Evolutionary conservation across 371 early-diverging fungal genomes (phyloP), one percentile per base, ranked within the genome.

Genomic region (Mucor circinelloides): DNA sequence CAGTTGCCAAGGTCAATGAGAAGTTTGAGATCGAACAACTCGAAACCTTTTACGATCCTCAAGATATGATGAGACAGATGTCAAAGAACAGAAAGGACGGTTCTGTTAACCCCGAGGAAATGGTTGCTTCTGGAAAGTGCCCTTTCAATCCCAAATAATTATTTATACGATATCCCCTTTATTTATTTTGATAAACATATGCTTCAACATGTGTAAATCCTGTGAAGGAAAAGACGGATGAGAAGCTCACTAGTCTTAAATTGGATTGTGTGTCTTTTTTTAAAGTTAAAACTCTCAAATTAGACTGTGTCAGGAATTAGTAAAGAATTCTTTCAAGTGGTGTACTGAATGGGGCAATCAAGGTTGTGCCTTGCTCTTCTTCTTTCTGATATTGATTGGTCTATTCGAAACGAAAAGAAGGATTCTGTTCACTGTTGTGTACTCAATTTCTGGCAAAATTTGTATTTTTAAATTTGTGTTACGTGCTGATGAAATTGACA

Each of bases 41-140:
- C 25, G 79, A 84, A 58, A 84, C 85, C 52, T 84, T 77, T 59
- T 84, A 84, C 31, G 85, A 84, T 46, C 80, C 85, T 27, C 69
- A 67, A n/a, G 70, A 76, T 36, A 67, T 84, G 67, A 76, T 84
- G 70, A 74, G 76, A 64, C 76, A 84, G 69, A 64, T 84, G 76
- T 70, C 79, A 28, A 82, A 82, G 75, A 77, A 79, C 55, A 65
- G 52, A 63, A 77, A 75, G 63, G 70, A 59, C 9, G 63, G 63
- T 21, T 60, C 48, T 13, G 61, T 32, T 21, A 67, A 67, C 15
- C 61, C 67, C 52, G 64, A 68, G 31, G 21, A 61, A 38, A 34
- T 40, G 25, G 64, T 69, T 52, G 46, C 61, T 38, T 65, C 69
- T 36, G 61, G 71, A 68, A 81, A 79, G 63, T 83, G 83, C 60